Base-by-base conservation (phyloP, 2,329 filamentous ascomycete species). In the Scedosporium dehoogii region DNA sequence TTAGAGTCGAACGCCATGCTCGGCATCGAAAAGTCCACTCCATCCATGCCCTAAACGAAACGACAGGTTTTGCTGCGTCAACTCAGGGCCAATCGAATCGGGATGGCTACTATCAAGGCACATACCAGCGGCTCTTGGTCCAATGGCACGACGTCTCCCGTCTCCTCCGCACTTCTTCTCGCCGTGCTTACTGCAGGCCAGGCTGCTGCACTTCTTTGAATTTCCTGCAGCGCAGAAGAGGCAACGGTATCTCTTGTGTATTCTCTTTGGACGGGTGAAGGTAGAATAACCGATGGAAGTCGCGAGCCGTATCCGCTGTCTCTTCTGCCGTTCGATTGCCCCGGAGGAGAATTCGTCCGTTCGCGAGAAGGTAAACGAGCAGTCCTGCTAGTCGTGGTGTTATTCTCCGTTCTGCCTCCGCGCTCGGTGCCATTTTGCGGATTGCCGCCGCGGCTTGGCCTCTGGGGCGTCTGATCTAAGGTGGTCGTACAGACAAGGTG, bases 41-140 rank as follows among this genome's bases (percentile, higher is more conserved):
- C 58, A 25, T 59, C 58, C 21, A 59, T 59, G 21, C 27, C 58
- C 58, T 59, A 25, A 18, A 21, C 9, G 23, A n/a, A 55, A 23
- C 12, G 16, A 41, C 7, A 7, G 5, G n/a, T n/a, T 44, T 42
- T 9, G 33, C 25, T 44, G 58, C 38, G 58, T 59, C 38, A 59
- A 59, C 41, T 59, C 38, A n/a, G 12, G 58, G 16, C 25, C 21
- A 58, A 25, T 58, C 51, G 23, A 38, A 38, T 51, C 9, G 46
- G 46, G 56, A 38, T 12, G 9, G 27, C 27, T 16, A 16, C n/a
- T 41, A 42, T 59, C 38, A 46, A 16, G 58, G 38, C 58, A 59
- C 58, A 18, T 59, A 59, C 58, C 58, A 59, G 58, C 38, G 29
- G 27, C 33, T 59, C 58, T 46, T 59, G 58, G 58, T 59, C 58